phyloP scores from a whole-genome alignment of 306 rosid genomes.

The Boehmeria nivea region DNA sequence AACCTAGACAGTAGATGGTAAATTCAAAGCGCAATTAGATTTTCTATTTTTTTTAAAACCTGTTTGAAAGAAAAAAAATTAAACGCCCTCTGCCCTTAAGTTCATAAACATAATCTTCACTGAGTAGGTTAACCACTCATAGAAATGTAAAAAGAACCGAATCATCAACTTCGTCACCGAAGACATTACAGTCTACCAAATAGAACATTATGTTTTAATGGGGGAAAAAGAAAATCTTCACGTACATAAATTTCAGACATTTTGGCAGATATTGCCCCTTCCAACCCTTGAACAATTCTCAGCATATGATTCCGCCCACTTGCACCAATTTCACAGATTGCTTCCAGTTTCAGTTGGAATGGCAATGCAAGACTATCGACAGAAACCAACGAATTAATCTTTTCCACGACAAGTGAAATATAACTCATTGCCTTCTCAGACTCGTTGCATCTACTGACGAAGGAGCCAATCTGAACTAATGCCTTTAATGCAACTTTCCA shows the following conservation, averaged over 20 bases:
- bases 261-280: conserved; percentile 46
- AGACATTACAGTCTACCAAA: conserved; percentile 12
- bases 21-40: conserved; percentile 22
- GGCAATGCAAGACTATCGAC: conserved; percentile 48
- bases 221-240: conserved; percentile 8
- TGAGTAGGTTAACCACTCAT: neutral
- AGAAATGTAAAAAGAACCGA: conserved; percentile 5
- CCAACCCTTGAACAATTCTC: conserved; percentile 60
- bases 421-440: conserved; percentile 62
- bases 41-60: neutral
- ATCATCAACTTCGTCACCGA: conserved; percentile 10
- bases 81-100: no score
- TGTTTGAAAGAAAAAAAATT: no score
- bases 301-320: conserved; percentile 63
- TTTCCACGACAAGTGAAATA: conserved; percentile 48
- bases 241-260: conserved; percentile 51
- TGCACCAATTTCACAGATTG: conserved; percentile 60
- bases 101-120: no score
- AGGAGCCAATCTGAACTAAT: conserved; percentile 63
- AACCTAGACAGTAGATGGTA: conserved; percentile 42
- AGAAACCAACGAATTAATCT: conserved; percentile 46
- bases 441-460: conserved; percentile 41
- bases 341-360: conserved; percentile 62
- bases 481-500: conserved; percentile 74
- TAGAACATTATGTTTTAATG: conserved; percentile 9